phyloP scores from a whole-genome alignment of 805 yeast species.

The Komagataella kurtzmanii region DNA sequence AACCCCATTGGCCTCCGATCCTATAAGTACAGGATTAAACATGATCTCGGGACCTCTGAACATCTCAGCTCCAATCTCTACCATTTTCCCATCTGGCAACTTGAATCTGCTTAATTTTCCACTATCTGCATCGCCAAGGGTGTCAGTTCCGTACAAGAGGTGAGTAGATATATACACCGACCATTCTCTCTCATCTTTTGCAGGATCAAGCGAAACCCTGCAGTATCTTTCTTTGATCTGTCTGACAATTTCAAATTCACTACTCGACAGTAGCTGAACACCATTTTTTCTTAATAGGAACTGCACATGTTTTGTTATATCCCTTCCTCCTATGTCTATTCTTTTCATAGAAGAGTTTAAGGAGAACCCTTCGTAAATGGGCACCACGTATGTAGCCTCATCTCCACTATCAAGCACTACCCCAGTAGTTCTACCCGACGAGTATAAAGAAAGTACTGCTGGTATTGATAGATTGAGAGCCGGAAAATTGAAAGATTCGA shows the following conservation, averaged over 20 bases:
- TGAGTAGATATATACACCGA: conserved; percentile 1
- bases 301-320: conserved; percentile 66
- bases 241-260: conserved; percentile 75
- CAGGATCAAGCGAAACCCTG: conserved; percentile 39
- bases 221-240: conserved; percentile 67
- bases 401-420: conserved; percentile 87
- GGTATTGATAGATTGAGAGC: conserved; percentile 64
- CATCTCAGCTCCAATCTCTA: conserved; percentile 51
- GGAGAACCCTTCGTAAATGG: conserved; percentile 82
- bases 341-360: conserved; percentile 60
- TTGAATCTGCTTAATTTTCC: conserved; percentile 23
- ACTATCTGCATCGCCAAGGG: conserved; percentile 4
- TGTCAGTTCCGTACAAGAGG: conserved; percentile 1
- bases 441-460: conserved; percentile 74
- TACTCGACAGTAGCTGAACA: conserved; percentile 45
- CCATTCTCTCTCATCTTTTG: conserved; percentile 7
- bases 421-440: conserved; percentile 86
- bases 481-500: conserved; percentile 64
- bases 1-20: conserved; percentile 60
- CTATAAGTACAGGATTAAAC: conserved; percentile 67
- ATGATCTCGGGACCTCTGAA: conserved; percentile 72
- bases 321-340: conserved; percentile 77
- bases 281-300: conserved; percentile 59
- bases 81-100: conserved; percentile 74
- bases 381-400: conserved; percentile 81